Base-by-base conservation (phyloP, 208 protist species). In the Trypanosoma brucei region DNA sequence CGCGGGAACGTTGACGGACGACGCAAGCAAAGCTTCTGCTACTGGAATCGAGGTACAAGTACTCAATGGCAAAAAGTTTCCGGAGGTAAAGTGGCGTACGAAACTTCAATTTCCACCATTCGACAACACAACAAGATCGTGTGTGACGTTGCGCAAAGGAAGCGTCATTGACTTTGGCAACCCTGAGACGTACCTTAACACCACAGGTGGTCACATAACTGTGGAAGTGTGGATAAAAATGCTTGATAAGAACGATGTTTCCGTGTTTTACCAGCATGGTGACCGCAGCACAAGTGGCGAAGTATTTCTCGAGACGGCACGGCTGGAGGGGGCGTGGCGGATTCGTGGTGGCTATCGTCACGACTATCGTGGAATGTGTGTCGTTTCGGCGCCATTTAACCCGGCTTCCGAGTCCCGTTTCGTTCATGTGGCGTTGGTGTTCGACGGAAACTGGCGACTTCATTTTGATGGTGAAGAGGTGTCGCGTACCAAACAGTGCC, bases 191-290 rank as follows among this genome's bases (percentile, higher is more conserved):
- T 59, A 55, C 35, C 81, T 97, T 22, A 74, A 75, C 30, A 79
- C 78, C 42, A 56, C 70, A 33, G 82, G 78, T n/a, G 91, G 91
- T 8, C 83, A 95, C 52, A 72, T 93, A 5, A 92, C 89, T 13
- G 65, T 97, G 22, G 92, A 97, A 79, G 53, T 95, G 34, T 95
- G 86, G 83, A 79, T 88, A 44, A 79, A 76, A 75, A 72, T 94
- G 0, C 78, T 91, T 7, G 80, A 88, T 50, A 87, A 77, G 55
- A 79, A 93, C 55, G 82, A 88, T 38, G 71, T 72, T n/a, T 73
- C 75, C 11, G 83, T 79, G n/a, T 71, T 97, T 13, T 97, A 97
- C 70, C 80, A 86, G 46, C 92, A 97, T 72, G 92, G 92, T 52
- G 86, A 97, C 70, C 76, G 83, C 60, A 81, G 68, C 61, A 94